These are phyloP conservation scores for Daldinia caldariorum DNA, from an alignment of 495 filamentous ascomycete species.

Conservation along the genomic window DNA sequence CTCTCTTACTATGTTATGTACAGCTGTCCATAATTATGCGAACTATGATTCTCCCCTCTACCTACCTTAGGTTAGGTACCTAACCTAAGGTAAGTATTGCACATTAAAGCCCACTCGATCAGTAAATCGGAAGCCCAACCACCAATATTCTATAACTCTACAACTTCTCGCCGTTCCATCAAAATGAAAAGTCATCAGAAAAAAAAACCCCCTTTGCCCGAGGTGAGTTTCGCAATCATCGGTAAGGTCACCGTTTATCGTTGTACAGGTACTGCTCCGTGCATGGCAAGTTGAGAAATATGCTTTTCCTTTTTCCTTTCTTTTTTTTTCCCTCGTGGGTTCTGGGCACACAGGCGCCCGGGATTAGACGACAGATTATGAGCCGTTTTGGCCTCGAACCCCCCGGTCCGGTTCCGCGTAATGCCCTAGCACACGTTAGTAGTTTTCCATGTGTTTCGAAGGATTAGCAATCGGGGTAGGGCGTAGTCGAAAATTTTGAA, in stretches of 20 bases:
- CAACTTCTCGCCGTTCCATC: neutral
- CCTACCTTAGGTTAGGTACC: too few species aligned
- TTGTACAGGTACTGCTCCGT: neutral
- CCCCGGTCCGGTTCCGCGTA: slow-evolving; percentile 45
- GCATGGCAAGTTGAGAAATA: neutral
- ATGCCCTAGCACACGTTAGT: slow-evolving; percentile 39
- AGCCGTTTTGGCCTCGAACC: slow-evolving; percentile 38
- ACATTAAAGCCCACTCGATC: neutral
- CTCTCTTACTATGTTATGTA: neutral
- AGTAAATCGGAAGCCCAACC: slow-evolving; percentile 2
- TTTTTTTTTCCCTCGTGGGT: neutral
- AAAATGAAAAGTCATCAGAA: neutral
- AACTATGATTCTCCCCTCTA: slow-evolving; percentile 13
- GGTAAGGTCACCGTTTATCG: slow-evolving; percentile 20
- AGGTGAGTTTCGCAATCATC: slow-evolving; percentile 30
- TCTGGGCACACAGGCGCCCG: slow-evolving; percentile 29
- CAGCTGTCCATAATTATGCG: slow-evolving; percentile 21
- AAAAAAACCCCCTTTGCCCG: slow-evolving; percentile 11
- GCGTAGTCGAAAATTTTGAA: slow-evolving; percentile 25
- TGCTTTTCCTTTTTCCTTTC: neutral
- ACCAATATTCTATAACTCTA: slow-evolving; percentile 3
- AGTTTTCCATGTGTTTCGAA: slow-evolving; percentile 44
- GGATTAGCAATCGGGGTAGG: slow-evolving; percentile 32
- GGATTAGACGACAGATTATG: slow-evolving; percentile 34
- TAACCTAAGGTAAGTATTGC: too few species aligned